Base-by-base conservation (phyloP, 345 rosid species). In the Camelina hispida region DNA sequence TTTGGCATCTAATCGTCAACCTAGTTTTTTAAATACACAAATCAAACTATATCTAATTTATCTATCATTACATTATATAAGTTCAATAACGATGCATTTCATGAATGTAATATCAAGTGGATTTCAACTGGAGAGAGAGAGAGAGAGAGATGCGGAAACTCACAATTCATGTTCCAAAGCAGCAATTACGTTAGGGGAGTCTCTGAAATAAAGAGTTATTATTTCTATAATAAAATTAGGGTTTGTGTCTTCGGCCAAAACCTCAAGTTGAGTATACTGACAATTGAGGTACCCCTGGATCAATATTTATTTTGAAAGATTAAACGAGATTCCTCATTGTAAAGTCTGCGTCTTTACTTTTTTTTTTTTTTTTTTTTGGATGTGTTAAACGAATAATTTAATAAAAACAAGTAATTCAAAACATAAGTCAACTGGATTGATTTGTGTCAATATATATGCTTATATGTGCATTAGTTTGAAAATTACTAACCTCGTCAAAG, bases 201-300 rank as follows among this genome's bases (percentile, higher is more conserved):
- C 74, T 68, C 74, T 75, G 40, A 75, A 75, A 52, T 75, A 75
- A 20, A 75, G 79, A 42, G 74, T 75, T 68, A 75, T 75, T 51
- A 75, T 5, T 52, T 68, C 63, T 32, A 75, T 46, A 28, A 40
- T 32, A 53, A 75, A 75, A 15, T 50, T 0, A 58, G 57, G 25
- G 57, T 13, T 50, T 22, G 30, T n/a, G 20, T 60, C 69, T 60
- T 52, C 25, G n/a, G 20, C 56, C 74, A 68, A 52, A 1, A 55
- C 74, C 37, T 75, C 79, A 61, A 68, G 44, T n/a, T 68, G 74
- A 52, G 57, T 68, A 43, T 68, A 68, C 40, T 75, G 79, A 68
- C 30, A 16, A 61, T 68, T 23, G 5, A 68, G 74, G 13, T 75
- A 68, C 20, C 79, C 79, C 74, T 75, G 69, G 56, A 8, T 42